phyloP scores from a whole-genome alignment of 768 basidiomycete genomes.

The Pisolithus orientalis region DNA sequence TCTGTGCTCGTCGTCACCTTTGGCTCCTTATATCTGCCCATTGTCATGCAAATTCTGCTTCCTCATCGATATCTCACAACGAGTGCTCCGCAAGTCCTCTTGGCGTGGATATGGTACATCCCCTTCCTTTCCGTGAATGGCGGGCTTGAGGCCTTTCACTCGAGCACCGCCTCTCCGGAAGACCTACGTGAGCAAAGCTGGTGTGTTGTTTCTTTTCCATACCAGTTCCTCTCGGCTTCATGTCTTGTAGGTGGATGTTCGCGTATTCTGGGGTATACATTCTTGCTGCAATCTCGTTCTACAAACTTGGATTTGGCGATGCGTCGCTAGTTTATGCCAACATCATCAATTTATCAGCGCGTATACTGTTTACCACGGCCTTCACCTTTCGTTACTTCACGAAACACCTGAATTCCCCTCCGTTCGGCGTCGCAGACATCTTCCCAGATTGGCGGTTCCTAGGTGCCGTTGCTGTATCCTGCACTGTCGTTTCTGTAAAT shows the following conservation, averaged over 20 bases:
- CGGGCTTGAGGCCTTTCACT: constrained; percentile 84
- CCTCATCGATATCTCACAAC: constrained; percentile 65
- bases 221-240: background rate
- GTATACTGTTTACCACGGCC: constrained; percentile 53
- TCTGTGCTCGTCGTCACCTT: constrained; percentile 70
- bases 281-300: constrained; percentile 39
- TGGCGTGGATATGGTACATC: constrained; percentile 82
- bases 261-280: constrained; percentile 68
- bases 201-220: constrained; percentile 23
- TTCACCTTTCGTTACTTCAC: constrained; percentile 48
- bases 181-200: constrained; percentile 70
- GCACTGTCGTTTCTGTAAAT: constrained; percentile 15
- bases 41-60: constrained; percentile 63
- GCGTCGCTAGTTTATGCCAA: constrained; percentile 73
- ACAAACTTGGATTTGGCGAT: constrained; percentile 51
- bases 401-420: constrained; percentile 9
- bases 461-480: constrained; percentile 17
- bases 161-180: constrained; percentile 60
- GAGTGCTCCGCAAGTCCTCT: constrained; percentile 73
- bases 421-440: constrained; percentile 8
- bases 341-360: constrained; percentile 53
- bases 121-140: constrained; percentile 90
- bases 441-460: constrained; percentile 25
- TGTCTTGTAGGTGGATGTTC: constrained; percentile 60
- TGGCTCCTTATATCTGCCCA: constrained; percentile 66